These are phyloP conservation scores for Nakazawaea ishiwadae DNA, from an alignment of 805 yeast genomes.

Conservation along the genomic window DNA sequence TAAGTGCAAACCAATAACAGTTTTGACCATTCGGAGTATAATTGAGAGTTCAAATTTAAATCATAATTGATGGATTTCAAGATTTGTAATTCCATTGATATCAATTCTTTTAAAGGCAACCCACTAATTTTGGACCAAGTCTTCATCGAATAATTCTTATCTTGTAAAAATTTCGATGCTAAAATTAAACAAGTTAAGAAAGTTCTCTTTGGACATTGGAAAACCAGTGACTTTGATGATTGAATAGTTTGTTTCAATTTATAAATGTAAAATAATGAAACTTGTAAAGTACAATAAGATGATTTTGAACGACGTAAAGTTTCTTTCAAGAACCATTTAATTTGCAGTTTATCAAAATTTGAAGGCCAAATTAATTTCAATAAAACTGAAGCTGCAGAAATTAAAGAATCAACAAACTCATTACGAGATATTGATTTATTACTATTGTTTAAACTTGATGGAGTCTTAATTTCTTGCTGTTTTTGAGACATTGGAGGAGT, in stretches of 20 bases:
- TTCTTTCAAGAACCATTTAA: slow-evolving; percentile 35
- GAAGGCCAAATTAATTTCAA: slow-evolving; percentile 11
- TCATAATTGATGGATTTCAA: slow-evolving; percentile 53
- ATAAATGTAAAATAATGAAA: slow-evolving; percentile 61
- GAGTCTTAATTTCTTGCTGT: background rate
- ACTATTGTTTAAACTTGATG: slow-evolving; percentile 1
- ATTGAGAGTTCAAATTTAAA: slow-evolving; percentile 36
- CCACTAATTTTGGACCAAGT: slow-evolving; percentile 80
- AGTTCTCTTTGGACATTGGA: slow-evolving; percentile 56
- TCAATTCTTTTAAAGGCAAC: slow-evolving; percentile 44
- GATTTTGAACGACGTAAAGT: slow-evolving; percentile 42
- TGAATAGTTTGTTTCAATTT: slow-evolving; percentile 31
- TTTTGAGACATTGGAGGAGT: slow-evolving; percentile 13
- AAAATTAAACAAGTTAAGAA: slow-evolving; percentile 66
- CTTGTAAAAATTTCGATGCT: slow-evolving; percentile 71
- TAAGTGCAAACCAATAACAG: slow-evolving; percentile 10
- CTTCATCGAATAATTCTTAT: slow-evolving; percentile 60
- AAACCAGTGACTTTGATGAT: slow-evolving; percentile 4
- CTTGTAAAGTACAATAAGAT: slow-evolving; percentile 57
- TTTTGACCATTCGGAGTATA: slow-evolving; percentile 10
- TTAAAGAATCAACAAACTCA: slow-evolving; percentile 14
- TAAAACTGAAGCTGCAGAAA: slow-evolving; percentile 11
- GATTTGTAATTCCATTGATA: slow-evolving; percentile 43
- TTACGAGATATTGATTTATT: slow-evolving; percentile 2
- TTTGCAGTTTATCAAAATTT: slow-evolving; percentile 5